Conservation (phyloP, 805 yeast genomes). For the Metschnikowia vanudenii region DNA sequence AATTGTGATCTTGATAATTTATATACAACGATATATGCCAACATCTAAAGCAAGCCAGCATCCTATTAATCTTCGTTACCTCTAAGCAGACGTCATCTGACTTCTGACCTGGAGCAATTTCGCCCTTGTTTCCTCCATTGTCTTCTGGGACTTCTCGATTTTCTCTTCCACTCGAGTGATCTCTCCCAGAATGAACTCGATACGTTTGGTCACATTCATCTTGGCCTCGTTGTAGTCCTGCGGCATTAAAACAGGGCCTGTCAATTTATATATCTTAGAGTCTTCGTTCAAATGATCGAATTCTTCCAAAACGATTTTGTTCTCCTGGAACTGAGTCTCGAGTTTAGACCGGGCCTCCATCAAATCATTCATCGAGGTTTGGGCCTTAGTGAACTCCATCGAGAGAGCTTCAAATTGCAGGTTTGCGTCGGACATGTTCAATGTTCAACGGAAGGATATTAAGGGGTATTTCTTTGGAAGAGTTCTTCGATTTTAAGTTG, state of each 20-base stretch:
- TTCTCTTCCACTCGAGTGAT: slow-evolving; percentile 71
- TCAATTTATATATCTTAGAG: slow-evolving; percentile 79
- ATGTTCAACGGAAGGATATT: not conserved
- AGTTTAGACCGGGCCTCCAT: slow-evolving; percentile 76
- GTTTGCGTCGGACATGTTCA: slow-evolving; percentile 27
- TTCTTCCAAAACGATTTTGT: slow-evolving; percentile 83
- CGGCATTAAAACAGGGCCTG: slow-evolving; percentile 90
- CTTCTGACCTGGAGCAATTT: slow-evolving; percentile 49
- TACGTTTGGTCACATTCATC: slow-evolving; percentile 79
- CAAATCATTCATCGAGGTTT: slow-evolving; percentile 49
- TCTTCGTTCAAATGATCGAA: slow-evolving; percentile 62
- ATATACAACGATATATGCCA: not conserved
- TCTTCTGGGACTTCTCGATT: slow-evolving; percentile 46
- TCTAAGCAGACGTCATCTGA: slow-evolving; percentile 16
- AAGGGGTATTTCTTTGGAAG: not conserved
- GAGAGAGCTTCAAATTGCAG: slow-evolving; percentile 45
- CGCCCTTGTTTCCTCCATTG: slow-evolving; percentile 59
- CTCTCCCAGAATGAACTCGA: slow-evolving; percentile 82
- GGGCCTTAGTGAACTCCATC: slow-evolving; percentile 45
- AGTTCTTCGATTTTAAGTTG: not conserved
- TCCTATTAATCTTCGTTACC: not conserved
- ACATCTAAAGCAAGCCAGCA: not conserved
- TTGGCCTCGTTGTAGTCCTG: slow-evolving; percentile 84
- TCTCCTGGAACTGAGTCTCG: slow-evolving; percentile 94
- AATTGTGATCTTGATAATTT: not conserved